These are phyloP conservation scores for Santalum album DNA, from an alignment of 164 flowering plant species.

Conservation along the genomic window DNA sequence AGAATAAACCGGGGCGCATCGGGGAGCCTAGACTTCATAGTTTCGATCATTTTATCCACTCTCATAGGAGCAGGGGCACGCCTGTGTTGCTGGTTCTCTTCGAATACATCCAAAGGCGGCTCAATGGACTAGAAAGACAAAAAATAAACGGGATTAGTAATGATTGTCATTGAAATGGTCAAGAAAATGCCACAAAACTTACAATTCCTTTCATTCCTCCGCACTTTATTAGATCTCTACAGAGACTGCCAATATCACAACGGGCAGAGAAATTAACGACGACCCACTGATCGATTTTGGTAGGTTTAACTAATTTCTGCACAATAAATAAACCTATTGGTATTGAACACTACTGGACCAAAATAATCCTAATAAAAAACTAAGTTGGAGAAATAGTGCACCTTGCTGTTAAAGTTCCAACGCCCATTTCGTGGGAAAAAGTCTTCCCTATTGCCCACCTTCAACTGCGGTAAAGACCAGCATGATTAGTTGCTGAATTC, in stretches of 20 bases:
- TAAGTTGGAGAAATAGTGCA: constrained; percentile 5
- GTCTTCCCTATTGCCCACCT: constrained; percentile 68
- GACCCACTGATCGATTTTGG: constrained; percentile 41
- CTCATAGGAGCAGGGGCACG: not conserved
- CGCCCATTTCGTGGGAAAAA: constrained; percentile 67
- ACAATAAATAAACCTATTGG: not conserved
- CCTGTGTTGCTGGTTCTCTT: not conserved
- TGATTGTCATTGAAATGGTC: too few relatives aligned
- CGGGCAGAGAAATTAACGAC: not conserved
- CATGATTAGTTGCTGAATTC: not conserved
- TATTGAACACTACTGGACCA: too few relatives aligned
- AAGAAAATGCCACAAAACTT: not conserved
- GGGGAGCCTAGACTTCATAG: not conserved
- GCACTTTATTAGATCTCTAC: not conserved
- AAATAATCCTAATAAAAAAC: too few relatives aligned
- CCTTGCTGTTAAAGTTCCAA: constrained; percentile 90
- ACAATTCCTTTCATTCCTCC: constrained; percentile 1
- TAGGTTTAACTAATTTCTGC: constrained; percentile 60
- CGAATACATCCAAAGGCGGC: not conserved
- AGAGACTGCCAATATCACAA: not conserved
- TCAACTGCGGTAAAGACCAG: constrained; percentile 38
- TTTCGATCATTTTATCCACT: not conserved
- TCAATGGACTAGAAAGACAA: not conserved
- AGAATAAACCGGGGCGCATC: not conserved
- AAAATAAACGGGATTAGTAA: not conserved